Base-by-base conservation (phyloP, 2,329 filamentous ascomycete species). In the Akanthomyces dipterigenus region DNA sequence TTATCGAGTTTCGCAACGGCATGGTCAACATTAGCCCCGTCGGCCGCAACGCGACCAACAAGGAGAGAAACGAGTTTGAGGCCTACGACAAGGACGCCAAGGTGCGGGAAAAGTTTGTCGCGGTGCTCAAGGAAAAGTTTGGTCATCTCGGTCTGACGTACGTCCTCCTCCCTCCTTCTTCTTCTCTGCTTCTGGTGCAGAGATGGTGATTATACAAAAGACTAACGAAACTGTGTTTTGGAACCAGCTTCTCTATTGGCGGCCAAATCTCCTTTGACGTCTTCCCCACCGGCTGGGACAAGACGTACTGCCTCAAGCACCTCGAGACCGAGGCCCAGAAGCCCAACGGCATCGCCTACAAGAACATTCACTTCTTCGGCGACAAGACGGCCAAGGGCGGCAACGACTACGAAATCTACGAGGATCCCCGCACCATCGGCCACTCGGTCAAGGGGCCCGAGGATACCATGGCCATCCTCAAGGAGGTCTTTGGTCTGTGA, bases 231-330 rank as follows among this genome's bases (percentile, higher is more conserved):
- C 31, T 8, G 31, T 8, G 31, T 11, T 7, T 34, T 2, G 7
- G 31, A 9, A 9, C 6, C 53, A 93, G 90, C 63, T 97, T 89
- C 81, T 93, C 91, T 65, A 96, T 99, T 70, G 95, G 95, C 68
- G 95, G 95, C 58, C 91, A 97, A 73, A 97, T 99, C 77, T 97
- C 93, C 63, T 99, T 99, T 75, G 95, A 99, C 73, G 90, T 98
- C 70, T 99, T 99, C 83, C 95, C 95, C 65, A 85, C 81, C 2
- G 95, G 95, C 71, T 99, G 95, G 95, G 95, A 99, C 80, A 99
- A 98, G 87, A 96, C 91, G 11, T 99, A 96, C 83, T 97, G 93
- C 79, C 82, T 98, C 67, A 81, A 85, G 69, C 93, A 97, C 76
- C 80, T 98, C 64, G 91, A 95, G 78, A 83, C 83, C 65, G 93